Conservation (phyloP, 352 stramenopile species). For the Phytophthora brassicae region DNA sequence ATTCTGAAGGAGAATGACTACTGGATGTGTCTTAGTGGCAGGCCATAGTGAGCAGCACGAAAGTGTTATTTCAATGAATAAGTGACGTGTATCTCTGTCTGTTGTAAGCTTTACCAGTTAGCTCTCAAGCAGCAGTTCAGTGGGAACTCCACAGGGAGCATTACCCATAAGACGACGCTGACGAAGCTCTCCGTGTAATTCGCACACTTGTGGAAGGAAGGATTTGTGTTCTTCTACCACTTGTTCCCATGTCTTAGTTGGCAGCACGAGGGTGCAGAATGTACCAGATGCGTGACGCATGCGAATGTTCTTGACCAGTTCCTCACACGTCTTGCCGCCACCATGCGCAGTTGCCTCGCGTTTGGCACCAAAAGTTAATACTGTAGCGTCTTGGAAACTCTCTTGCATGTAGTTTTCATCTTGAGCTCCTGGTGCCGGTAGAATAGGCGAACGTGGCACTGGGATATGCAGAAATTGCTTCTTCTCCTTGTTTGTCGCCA, state of each 20-base stretch:
- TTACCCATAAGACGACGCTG: conserved; percentile 60
- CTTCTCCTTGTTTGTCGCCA: conserved; percentile 15
- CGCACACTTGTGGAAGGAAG: conserved; percentile 42
- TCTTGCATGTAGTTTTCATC: conserved; percentile 27
- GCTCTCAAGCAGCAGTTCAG: conserved; percentile 47
- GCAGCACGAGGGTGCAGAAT: conserved; percentile 72
- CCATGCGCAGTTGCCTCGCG: conserved; percentile 64
- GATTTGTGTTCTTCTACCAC: conserved; percentile 43
- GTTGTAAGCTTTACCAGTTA: too few species aligned
- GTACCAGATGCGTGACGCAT: conserved; percentile 81
- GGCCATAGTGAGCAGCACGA: conserved; percentile 1
- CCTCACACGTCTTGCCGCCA: conserved; percentile 72
- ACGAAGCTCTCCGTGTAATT: conserved; percentile 57
- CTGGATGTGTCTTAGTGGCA: conserved; percentile 76
- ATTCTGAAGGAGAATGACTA: conserved; percentile 78
- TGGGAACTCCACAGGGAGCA: conserved; percentile 37
- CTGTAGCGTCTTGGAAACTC: conserved; percentile 64
- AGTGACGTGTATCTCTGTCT: too few species aligned
- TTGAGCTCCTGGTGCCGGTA: conserved; percentile 13
- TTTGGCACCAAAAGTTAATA: conserved; percentile 59
- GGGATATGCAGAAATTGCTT: conserved; percentile 56
- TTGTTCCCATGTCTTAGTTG: conserved; percentile 46
- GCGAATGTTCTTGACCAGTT: conserved; percentile 88
- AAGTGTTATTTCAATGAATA: conserved; percentile 12
- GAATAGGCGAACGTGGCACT: conserved; percentile 42